A percentile compares a stretch with the other conserved stretches of the same genome.
These are phyloP conservation scores for Zygosaccharomyces rouxii DNA, from an alignment of 805 yeast species.

Conservation along the genomic window DNA sequence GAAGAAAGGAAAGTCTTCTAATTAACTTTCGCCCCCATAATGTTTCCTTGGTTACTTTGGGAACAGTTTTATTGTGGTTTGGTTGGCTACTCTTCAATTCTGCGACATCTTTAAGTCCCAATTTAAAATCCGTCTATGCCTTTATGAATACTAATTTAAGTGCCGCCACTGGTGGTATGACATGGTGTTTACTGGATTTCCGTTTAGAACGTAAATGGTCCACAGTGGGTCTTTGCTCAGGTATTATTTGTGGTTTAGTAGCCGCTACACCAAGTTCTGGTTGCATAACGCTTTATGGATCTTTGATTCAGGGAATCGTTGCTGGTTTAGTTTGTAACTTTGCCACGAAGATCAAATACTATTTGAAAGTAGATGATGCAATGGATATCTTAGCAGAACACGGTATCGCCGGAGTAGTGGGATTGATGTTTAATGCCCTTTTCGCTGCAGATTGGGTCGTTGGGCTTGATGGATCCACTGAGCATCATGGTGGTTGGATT, in stretches of 20 bases:
- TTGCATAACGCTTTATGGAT: constrained; percentile 84
- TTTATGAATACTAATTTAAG: constrained; percentile 87
- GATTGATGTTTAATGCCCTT: constrained; percentile 80
- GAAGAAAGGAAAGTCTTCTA: constrained; percentile 68
- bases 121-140: constrained; percentile 79
- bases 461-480: constrained; percentile 84
- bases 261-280: constrained; percentile 98
- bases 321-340: constrained; percentile 86
- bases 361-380: constrained; percentile 82
- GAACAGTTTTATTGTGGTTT: constrained; percentile 81
- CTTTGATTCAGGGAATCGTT: constrained; percentile 75
- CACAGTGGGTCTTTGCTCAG: constrained; percentile 92
- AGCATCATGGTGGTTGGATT: constrained; percentile 88
- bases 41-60: constrained; percentile 83
- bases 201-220: constrained; percentile 88
- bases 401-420: constrained; percentile 92
- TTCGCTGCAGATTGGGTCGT: constrained; percentile 85
- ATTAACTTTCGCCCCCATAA: constrained; percentile 93
- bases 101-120: constrained; percentile 79
- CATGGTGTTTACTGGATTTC: constrained; percentile 90
- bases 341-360: constrained; percentile 79
- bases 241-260: constrained; percentile 90
- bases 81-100: constrained; percentile 98
- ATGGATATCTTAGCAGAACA: constrained; percentile 97
- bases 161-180: constrained; percentile 84